Percentiles rank a stretch among this genome's conserved stretches.
Evolutionary conservation across 2,329 filamentous ascomycete species (phyloP).

Genomic region (Colletotrichum sp.): DNA sequence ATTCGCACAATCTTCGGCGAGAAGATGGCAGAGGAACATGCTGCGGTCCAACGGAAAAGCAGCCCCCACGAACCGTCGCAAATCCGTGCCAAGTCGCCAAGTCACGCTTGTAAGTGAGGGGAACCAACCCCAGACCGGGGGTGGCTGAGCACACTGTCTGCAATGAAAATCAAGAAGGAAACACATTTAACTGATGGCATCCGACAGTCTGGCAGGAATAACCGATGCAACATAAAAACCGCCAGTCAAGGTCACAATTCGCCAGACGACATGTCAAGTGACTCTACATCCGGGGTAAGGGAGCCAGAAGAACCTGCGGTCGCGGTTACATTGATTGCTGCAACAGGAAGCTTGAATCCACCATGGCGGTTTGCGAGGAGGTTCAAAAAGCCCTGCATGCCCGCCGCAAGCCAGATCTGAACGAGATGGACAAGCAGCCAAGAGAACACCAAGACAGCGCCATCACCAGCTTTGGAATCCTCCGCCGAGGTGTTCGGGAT

Average conservation of each 20-base stretch:
- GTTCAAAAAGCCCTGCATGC: background rate
- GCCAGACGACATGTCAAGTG: background rate
- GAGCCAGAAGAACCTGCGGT: background rate
- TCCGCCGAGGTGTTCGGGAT: background rate
- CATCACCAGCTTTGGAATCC: background rate
- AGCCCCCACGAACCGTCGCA: background rate
- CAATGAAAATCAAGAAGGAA: background rate
- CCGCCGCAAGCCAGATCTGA: background rate
- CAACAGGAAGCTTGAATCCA: background rate
- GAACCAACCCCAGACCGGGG: background rate
- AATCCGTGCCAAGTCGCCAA: slow-evolving; percentile 8
- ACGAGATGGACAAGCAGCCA: slow-evolving; percentile 6
- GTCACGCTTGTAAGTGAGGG: background rate
- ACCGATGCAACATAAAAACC: background rate
- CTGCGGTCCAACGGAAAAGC: background rate
- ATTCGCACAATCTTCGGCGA: background rate
- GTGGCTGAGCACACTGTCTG: slow-evolving; percentile 9
- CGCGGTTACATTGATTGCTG: background rate
- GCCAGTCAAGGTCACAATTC: background rate
- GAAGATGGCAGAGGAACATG: background rate
- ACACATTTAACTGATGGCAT: background rate
- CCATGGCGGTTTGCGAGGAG: background rate
- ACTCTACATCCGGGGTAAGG: background rate
- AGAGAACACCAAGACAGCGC: background rate
- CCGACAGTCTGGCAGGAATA: background rate